phyloP scores from a whole-genome alignment of 1,284 basidiomycete species.

The Prillingera fragicola region DNA sequence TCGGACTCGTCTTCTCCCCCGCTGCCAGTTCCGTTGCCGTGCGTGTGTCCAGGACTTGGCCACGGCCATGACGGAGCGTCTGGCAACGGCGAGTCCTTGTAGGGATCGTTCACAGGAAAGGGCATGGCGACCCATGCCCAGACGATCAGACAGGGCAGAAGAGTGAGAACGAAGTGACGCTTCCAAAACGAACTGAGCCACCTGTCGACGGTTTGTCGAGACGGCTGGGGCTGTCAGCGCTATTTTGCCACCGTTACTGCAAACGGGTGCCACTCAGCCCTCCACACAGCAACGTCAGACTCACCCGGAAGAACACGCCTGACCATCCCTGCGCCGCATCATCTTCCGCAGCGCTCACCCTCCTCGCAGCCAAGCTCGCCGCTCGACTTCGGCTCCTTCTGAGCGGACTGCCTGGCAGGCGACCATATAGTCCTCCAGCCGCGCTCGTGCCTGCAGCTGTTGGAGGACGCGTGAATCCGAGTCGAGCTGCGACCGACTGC shows the following conservation, averaged over 20 bases:
- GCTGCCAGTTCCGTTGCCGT: constrained; percentile 2
- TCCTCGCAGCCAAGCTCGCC: constrained; percentile 7
- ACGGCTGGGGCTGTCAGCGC: constrained; percentile 28
- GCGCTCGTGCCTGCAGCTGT: no score
- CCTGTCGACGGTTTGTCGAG: constrained; percentile 46
- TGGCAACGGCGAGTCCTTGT: constrained; percentile 42
- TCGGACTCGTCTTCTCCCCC: constrained; percentile 8
- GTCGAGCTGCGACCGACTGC: no score
- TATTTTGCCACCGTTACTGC: not conserved
- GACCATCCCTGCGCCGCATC: constrained; percentile 25
- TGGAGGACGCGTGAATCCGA: no score
- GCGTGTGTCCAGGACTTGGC: constrained; percentile 13
- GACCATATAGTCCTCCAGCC: no score
- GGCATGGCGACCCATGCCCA: constrained; percentile 56
- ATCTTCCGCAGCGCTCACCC: constrained; percentile 23
- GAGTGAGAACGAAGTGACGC: constrained; percentile 51
- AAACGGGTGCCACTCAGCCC: not conserved
- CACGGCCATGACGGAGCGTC: constrained; percentile 43
- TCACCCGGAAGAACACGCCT: constrained; percentile 34
- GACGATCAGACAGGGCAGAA: constrained; percentile 51
- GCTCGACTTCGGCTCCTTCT: not conserved
- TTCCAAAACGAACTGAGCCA: constrained; percentile 53
- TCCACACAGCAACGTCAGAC: no score
- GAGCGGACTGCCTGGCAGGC: no score
- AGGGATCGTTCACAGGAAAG: constrained; percentile 53